Evolutionary conservation across 2,329 filamentous ascomycete genomes (phyloP), one percentile per base, ranked within the genome.

Genomic region (Trichoderma afroharzianum): DNA sequence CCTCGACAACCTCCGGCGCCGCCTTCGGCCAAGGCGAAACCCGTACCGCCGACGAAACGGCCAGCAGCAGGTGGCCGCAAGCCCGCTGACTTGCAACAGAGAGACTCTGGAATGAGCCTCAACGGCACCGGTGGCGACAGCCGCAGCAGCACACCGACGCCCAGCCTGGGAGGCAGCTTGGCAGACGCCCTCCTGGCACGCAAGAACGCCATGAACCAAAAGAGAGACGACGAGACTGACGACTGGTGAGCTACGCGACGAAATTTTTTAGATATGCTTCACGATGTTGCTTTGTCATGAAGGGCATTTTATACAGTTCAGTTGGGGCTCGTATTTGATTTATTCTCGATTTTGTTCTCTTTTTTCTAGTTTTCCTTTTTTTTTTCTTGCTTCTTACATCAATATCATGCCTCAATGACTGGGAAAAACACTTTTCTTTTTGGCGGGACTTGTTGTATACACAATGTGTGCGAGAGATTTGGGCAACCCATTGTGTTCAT

Each of bases 101-200:
- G 95, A 66, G 95, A 98, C 79, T 90, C 88, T 26, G 88, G 86
- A 67, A 88, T 90, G 84, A 90, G 88, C 74, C 80, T 90, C 70
- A 88, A 89, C 74, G 86, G 84, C 18, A 47, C 68, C 26, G 81
- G 82, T 74, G 90, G 83, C 81, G 88, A 82, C 75, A 93, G 91
- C 76, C 88, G 91, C 50, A 92, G 90, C 75, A 90, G 85, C 74
- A 94, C 92, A 5, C 91, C 92, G 4, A 94, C 88, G 47, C 88
- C 91, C 15, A 93, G 91, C 79, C 79, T 94, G 73, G 91, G 89
- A 4, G 92, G 91, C 63, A 93, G 92, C 59, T 82, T 96, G 75
- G 93, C 93, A 3, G 92, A 95, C 79, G 92, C 92, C n/a, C 82
- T 96, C 76, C 84, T 92, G 76, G 91, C 92, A 57, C 86, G 93